Base-by-base conservation (phyloP, 2,329 filamentous ascomycete genomes). In the Madurella mycetomatis region DNA sequence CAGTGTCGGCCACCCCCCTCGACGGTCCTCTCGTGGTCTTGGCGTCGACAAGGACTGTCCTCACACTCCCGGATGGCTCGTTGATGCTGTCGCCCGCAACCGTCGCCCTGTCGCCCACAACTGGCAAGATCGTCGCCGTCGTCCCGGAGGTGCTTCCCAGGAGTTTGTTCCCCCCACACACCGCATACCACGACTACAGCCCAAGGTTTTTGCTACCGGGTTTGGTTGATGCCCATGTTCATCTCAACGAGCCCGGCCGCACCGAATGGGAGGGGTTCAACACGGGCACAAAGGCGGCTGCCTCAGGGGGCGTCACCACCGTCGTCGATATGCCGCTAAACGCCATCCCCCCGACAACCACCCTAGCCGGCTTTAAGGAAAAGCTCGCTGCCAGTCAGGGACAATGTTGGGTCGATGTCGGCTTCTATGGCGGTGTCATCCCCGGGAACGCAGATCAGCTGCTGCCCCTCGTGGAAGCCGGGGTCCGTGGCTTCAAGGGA, bases 201-300 rank as follows among this genome's bases (percentile, higher is more conserved):
- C 90, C 92, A 11, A 82, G 86, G 70, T 80, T 97, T 45, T 77
- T 99, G 40, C 79, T 97, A 34, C 94, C 94, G 0, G 94, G 94
- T 17, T 78, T 99, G 31, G 92, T 99, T 16, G 94, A 99, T 70
- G 92, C 94, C 37, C 94, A 99, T 70, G 94, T 99, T 39, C 94
- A 99, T 74, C 83, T 97, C 64, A 97, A 97, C 67, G 94, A 99
- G 74, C 94, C 94, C 0, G 94, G 94, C 41, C 83, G 94, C 54
- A 96, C 92, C 49, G 92, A 96, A 81, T 97, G 94, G 94, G 94
- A 99, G 69, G 94, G 94, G 11, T 99, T 99, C 77, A 88, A 87
- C 76, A 96, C 92, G 0, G 94, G 94, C 47, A 97, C 94, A 19
- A 83, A 89, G 64, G 94, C 94, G 34, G 94, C 94, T 4, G 94